Conservation (phyloP, 768 basidiomycete species). For the Lentinus tigrinus region DNA sequence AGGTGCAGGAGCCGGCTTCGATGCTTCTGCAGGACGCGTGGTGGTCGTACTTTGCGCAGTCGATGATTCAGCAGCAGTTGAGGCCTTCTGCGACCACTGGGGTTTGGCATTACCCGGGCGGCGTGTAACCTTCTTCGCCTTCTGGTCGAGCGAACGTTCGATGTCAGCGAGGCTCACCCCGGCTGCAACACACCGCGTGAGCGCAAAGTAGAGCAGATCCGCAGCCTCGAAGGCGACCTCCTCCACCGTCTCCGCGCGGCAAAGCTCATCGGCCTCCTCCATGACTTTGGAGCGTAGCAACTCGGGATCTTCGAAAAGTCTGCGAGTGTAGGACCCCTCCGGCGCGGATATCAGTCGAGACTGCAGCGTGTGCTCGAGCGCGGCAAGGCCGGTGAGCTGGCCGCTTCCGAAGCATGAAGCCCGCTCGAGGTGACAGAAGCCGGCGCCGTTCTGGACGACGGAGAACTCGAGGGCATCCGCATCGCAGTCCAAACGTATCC, state of each 20-base stretch:
- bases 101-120: constrained; percentile 92
- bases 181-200: constrained; percentile 79
- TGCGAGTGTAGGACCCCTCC: constrained; percentile 87
- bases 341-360: constrained; percentile 76
- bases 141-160: constrained; percentile 77
- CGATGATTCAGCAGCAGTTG: constrained; percentile 13
- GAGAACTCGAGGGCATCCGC: constrained; percentile 88
- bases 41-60: constrained; percentile 14
- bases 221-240: constrained; percentile 95
- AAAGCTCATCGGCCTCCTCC: constrained; percentile 99
- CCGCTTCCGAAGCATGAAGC: constrained; percentile 78
- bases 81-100: constrained; percentile 50
- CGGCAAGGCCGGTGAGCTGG: constrained; percentile 71
- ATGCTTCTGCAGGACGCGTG: constrained; percentile 17
- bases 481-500: constrained; percentile 89
- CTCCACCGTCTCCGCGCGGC: constrained; percentile 70
- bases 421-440: constrained; percentile 91
- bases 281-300: constrained; percentile 92
- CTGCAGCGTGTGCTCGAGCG: constrained; percentile 76
- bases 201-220: constrained; percentile 89
- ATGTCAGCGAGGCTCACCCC: constrained; percentile 85
- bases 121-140: constrained; percentile 84
- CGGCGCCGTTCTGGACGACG: constrained; percentile 85
- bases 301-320: constrained; percentile 78
- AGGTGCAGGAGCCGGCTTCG: constrained; percentile 19